Evolutionary conservation across 2,329 filamentous ascomycete genomes (phyloP).

Genomic region (Ascochyta viciae-villosae): DNA sequence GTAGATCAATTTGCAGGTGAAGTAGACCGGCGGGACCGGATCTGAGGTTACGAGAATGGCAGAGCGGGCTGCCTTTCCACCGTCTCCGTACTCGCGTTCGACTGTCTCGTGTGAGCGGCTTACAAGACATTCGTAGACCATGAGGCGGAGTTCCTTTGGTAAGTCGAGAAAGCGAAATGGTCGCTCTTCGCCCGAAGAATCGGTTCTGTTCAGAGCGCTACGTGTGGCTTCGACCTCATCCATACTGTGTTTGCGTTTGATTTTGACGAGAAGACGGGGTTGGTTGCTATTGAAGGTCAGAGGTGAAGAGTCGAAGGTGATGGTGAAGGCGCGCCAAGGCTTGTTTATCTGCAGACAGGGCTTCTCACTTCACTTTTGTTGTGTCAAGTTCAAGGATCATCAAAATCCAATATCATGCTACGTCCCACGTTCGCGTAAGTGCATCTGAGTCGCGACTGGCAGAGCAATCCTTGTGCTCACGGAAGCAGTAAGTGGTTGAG

Average conservation of each 20-base stretch:
- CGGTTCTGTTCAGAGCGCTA: neutral
- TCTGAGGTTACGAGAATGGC: neutral
- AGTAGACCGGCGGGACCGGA: neutral
- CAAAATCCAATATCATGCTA: no score
- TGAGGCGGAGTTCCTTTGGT: conserved; percentile 9
- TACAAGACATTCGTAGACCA: conserved; percentile 11
- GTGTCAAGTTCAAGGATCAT: no score
- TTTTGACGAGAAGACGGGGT: neutral
- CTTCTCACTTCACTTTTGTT: no score
- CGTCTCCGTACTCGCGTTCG: neutral
- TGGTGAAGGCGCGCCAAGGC: neutral
- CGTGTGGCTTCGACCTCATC: neutral
- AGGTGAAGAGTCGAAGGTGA: neutral
- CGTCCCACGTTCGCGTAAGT: no score
- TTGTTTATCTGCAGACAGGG: neutral
- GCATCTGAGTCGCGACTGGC: no score
- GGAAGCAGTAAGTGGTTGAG: no score
- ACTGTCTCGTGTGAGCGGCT: neutral
- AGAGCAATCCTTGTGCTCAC: no score
- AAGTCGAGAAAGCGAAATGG: conserved; percentile 13
- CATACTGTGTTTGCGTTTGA: neutral
- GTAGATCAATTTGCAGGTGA: neutral
- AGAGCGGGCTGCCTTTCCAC: neutral
- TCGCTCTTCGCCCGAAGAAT: neutral
- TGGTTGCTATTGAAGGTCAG: neutral